Base-by-base conservation (phyloP, 352 stramenopile species). In the Pythium sukuiense region DNA sequence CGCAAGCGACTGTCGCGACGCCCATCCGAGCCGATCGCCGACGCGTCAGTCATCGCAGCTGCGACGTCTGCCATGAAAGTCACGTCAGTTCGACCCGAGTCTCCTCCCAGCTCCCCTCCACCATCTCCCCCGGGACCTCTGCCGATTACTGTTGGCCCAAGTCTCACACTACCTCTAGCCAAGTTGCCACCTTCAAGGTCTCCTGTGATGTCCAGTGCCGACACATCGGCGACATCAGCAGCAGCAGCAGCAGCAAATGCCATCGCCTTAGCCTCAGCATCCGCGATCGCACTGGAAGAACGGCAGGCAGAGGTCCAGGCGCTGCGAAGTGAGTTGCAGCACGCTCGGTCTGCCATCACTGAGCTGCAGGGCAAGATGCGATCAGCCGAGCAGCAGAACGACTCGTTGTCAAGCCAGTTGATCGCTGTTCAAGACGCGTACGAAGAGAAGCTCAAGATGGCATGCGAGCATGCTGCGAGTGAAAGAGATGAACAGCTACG, bases 401-500 rank as follows among this genome's bases (percentile, higher is more conserved):
- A 77, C 6, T 61, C 79, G 12, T 69, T 85, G 50, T 69, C 70
- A 6, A 67, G 70, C 0, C 76, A 87, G 55, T 60, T 87, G 13
- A 55, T 65, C 7, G 78, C 76, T 27, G 65, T 82, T 9, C 78
- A 87, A 53, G 79, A 82, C 14, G 76, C 68, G 32, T 83, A 82
- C 37, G 65, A 83, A 52, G 63, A 62, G 0, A 87, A 87, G 27
- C 56, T 83, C 12, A 56, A 76, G 29, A 62, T 61, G 50, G 70
- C 62, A 24, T 73, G 81, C 55, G 79, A 85, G 26, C 61, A 73
- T 3, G 43, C 76, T 0, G 71, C 70, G 2, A 50, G 66, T 1
- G 74, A 82, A 26, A 74, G 76, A 16, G 65, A 76, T 12, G 62
- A 71, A 13, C 46, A 76, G n/a, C 29, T 35, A 2, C 71, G 67